Evolutionary conservation across 1,284 basidiomycete species (phyloP), one percentile per base, ranked within the genome.

Genomic region (Leucoagaricus sp.): DNA sequence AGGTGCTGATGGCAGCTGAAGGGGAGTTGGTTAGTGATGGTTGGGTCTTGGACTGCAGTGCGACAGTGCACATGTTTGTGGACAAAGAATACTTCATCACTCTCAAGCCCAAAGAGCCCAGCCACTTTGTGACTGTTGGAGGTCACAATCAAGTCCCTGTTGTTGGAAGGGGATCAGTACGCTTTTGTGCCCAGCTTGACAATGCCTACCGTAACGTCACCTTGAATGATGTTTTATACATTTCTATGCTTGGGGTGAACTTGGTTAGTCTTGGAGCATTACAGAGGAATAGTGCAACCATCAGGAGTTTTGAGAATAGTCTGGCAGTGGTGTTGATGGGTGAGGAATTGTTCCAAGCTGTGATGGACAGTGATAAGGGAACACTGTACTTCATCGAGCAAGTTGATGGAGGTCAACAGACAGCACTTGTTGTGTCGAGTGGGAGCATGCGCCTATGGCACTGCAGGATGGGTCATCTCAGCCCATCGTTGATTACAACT

Each of bases 251-350:
- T n/a, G 49, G 40, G 1, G 44, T 44, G 2, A 60, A 60, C 26
- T 34, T 60, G 8, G 33, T 61, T n/a, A 61, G 59, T 28, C 47
- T 61, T 48, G 59, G 59, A 26, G 44, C 49, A 1, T 25, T 61
- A 13, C 57, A 61, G 26, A n/a, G 33, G 12, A 15, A 38, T 1
- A 53, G 57, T 12, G 44, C 21, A 4, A n/a, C 5, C 1, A 31
- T 50, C 2, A 12, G 28, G 21, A 58, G 59, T 26, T 5, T 23
- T 9, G n/a, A 33, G 1, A 34, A 31, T 12, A 19, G 52, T 2
- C 12, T 53, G 6, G 28, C n/a, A 1, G 12, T 53, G 1, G 23
- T 2, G 1, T 2, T 55, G 15, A 29, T 25, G 10, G 38, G 48
- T 33, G 44, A 48, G 13, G 49, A 45, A 21, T 34, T 49, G 15